Evolutionary conservation across 2,329 filamentous ascomycete genomes (phyloP), one percentile per base, ranked within the genome.

Genomic region (Curvularia verruculosa): DNA sequence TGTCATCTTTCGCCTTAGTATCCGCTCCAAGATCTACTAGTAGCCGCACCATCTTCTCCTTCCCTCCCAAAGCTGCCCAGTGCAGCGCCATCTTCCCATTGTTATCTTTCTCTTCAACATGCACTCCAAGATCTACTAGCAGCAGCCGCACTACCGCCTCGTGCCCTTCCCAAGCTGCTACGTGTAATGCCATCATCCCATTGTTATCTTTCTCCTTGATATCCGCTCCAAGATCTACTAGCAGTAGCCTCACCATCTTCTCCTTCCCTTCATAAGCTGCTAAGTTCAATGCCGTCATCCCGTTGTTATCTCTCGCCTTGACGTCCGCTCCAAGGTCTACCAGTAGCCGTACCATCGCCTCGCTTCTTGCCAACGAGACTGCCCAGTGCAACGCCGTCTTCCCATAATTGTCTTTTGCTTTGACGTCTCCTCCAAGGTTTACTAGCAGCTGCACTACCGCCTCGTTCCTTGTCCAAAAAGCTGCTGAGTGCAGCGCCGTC

Each of bases 261-360:
- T 51, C 24, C 9, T 31, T 24, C 28, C 28, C 29, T 37, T 19
- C 5, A 2, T 2, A 26, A 44, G 15, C 40, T 52, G 40, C 49
- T 19, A 5, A 21, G 29, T 52, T 29, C 19, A 56, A 43, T 18
- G 23, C 49, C n/a, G 54, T 52, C 15, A 10, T 0, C 24, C 6
- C 28, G 2, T 10, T 29, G 10, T 10, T 29, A 12, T 29, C 23
- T 3, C 9, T 45, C 10, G 23, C 43, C 43, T 45, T 18, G 26
- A 56, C 31, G 40, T 56, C 49, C 49, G 49, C 49, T 58, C 54
- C 36, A n/a, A 37, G 18, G 36, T 18, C 36, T 15, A 37, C 36
- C 15, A 29, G 9, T 12, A 29, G 28, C 28, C 28, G 28, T 19
- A 37, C 29, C 10, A 48, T 4, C 19, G 18, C 28, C 28, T 21